Evolutionary conservation across 2,329 filamentous ascomycete species (phyloP).

Genomic region (Cadophora sp.): DNA sequence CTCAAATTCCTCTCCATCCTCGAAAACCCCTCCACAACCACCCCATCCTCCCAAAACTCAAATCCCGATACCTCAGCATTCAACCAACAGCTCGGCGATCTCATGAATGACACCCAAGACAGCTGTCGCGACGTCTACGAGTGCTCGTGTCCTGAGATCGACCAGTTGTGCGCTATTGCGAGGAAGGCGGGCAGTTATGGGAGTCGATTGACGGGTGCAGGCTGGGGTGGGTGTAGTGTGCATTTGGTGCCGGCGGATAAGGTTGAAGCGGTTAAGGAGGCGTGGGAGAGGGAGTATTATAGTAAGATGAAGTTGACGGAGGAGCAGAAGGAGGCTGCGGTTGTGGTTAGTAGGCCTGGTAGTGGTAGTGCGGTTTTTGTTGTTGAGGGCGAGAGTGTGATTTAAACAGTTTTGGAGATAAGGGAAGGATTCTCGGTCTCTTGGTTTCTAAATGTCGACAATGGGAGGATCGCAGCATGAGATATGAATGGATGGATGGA

Average conservation of each 20-base stretch:
- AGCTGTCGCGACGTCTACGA: constrained; percentile 89
- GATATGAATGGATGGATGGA: not conserved
- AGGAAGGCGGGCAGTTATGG: constrained; percentile 81
- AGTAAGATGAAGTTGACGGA: constrained; percentile 66
- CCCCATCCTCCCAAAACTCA: constrained; percentile 36
- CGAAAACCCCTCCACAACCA: constrained; percentile 53
- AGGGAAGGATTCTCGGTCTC: too few relatives aligned
- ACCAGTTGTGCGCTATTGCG: constrained; percentile 84
- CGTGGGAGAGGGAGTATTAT: constrained; percentile 85
- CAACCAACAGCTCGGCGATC: constrained; percentile 74
- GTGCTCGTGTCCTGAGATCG: constrained; percentile 92
- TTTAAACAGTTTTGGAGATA: too few relatives aligned
- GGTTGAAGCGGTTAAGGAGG: constrained; percentile 77
- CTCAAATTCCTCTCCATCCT: constrained; percentile 82
- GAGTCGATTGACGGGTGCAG: constrained; percentile 86
- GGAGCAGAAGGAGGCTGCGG: constrained; percentile 78
- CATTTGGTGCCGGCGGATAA: constrained; percentile 88
- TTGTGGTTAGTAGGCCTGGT: constrained; percentile 89
- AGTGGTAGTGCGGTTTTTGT: constrained; percentile 68
- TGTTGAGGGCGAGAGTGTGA: constrained; percentile 39
- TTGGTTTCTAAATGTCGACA: too few relatives aligned
- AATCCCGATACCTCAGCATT: constrained; percentile 59
- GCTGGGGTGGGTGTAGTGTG: constrained; percentile 96
- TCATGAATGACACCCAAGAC: constrained; percentile 89
- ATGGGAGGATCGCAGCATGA: not conserved